These are phyloP conservation scores for Tricholoma furcatifolium DNA, from an alignment of 768 basidiomycete species.

Conservation along the genomic window DNA sequence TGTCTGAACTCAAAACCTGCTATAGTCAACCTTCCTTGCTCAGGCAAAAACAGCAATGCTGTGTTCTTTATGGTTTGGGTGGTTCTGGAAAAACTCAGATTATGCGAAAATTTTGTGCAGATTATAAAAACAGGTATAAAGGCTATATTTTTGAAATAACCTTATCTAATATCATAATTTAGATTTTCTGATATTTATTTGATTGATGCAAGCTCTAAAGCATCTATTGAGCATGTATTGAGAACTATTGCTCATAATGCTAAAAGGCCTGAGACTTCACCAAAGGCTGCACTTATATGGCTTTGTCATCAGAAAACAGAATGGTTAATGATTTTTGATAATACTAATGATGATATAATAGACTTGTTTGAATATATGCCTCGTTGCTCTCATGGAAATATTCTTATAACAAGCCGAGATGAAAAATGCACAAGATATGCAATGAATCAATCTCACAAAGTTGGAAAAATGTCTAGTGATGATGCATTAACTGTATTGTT, in stretches of 20 bases:
- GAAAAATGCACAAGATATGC: neutral
- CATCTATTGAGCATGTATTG: neutral
- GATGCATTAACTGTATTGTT: neutral
- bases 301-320: neutral
- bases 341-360: neutral
- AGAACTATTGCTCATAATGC: neutral
- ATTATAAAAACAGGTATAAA: neutral
- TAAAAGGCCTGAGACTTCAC: neutral
- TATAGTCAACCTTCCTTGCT: neutral
- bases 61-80: neutral
- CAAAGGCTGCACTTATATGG: neutral
- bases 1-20: neutral
- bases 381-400: neutral
- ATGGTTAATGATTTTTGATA: conserved; percentile 4
- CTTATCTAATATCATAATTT: neutral
- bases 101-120: neutral
- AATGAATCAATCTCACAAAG: neutral
- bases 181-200: neutral
- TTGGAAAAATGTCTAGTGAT: neutral
- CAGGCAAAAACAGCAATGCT: neutral
- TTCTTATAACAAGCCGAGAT: conserved; percentile 4
- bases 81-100: conserved; percentile 4
- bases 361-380: neutral
- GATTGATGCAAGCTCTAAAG: neutral
- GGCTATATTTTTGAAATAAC: neutral